Evolutionary conservation across 768 basidiomycete genomes (phyloP).

Genomic region (Mycena chlorophos): DNA sequence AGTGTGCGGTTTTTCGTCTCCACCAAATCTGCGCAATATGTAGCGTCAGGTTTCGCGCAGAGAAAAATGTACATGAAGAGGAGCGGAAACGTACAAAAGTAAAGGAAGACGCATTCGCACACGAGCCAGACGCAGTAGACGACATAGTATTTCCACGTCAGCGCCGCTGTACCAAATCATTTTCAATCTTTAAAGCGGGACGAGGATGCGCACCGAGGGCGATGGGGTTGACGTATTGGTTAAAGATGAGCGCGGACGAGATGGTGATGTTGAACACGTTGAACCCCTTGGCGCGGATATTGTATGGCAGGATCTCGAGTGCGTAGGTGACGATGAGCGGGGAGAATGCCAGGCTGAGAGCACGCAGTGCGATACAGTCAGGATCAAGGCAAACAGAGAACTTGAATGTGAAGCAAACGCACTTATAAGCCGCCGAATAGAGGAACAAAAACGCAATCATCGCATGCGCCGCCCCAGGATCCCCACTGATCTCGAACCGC

Average conservation of each 20-base stretch:
- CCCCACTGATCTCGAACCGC: conserved; percentile 33
- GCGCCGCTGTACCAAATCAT: conserved; percentile 22
- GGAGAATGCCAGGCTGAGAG: conserved; percentile 49
- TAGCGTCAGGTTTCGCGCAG: too few species aligned
- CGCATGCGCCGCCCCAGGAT: conserved; percentile 40
- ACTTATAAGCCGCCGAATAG: conserved; percentile 55
- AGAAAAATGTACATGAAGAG: too few species aligned
- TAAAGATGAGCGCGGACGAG: conserved; percentile 36
- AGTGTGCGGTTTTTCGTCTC: conserved; percentile 52
- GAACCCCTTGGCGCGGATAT: conserved; percentile 62
- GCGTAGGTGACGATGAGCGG: conserved; percentile 58
- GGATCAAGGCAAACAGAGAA: conserved; percentile 1
- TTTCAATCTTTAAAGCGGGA: background rate
- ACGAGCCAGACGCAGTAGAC: conserved; percentile 49
- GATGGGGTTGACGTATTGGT: conserved; percentile 53
- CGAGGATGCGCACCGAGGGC: conserved; percentile 41
- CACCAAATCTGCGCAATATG: conserved; percentile 36
- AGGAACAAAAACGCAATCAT: conserved; percentile 62
- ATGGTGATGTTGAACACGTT: conserved; percentile 53
- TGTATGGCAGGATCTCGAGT: conserved; percentile 65
- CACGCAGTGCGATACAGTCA: background rate
- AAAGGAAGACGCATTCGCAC: conserved; percentile 43
- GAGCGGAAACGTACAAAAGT: conserved; percentile 8
- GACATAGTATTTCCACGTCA: conserved; percentile 31
- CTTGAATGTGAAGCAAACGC: background rate